These are phyloP conservation scores for Piper betle DNA, from an alignment of 164 flowering plant species.

Conservation along the genomic window DNA sequence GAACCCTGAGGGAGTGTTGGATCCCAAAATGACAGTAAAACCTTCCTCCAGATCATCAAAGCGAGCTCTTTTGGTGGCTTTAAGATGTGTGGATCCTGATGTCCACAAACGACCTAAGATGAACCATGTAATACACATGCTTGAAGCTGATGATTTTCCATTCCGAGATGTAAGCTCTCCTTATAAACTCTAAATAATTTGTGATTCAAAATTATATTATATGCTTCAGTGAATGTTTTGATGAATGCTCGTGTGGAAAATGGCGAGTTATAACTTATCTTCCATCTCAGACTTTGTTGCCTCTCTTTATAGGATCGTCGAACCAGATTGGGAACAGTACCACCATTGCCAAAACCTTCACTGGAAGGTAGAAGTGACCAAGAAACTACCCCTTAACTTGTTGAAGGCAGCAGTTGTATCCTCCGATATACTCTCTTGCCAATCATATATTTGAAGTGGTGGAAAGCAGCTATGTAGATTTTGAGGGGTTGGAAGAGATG, in stretches of 20 bases:
- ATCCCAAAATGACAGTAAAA: slow-evolving; percentile 54
- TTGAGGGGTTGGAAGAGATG: neutral
- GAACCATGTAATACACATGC: slow-evolving; percentile 91
- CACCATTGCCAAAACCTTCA: neutral
- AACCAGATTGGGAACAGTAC: neutral
- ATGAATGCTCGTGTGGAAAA: neutral
- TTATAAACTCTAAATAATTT: neutral
- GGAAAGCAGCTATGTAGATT: neutral
- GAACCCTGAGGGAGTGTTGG: slow-evolving; percentile 62
- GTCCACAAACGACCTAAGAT: slow-evolving; percentile 81
- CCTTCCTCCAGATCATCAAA: slow-evolving; percentile 73
- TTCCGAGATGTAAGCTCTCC: slow-evolving; percentile 47
- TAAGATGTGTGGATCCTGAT: slow-evolving; percentile 75
- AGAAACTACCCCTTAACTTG: neutral
- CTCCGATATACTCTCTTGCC: neutral
- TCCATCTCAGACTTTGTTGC: neutral
- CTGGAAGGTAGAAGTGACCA: slow-evolving; percentile 36
- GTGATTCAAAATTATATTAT: neutral
- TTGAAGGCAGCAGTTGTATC: too few relatives aligned
- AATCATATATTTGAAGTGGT: neutral
- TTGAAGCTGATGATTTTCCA: slow-evolving; percentile 75
- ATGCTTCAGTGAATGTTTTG: neutral
- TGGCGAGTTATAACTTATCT: too few relatives aligned
- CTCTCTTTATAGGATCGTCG: slow-evolving; percentile 2
- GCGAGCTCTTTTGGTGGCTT: slow-evolving; percentile 59